Evolutionary conservation across 2,329 filamentous ascomycete genomes (phyloP).

Genomic region (Microdochium nivale): DNA sequence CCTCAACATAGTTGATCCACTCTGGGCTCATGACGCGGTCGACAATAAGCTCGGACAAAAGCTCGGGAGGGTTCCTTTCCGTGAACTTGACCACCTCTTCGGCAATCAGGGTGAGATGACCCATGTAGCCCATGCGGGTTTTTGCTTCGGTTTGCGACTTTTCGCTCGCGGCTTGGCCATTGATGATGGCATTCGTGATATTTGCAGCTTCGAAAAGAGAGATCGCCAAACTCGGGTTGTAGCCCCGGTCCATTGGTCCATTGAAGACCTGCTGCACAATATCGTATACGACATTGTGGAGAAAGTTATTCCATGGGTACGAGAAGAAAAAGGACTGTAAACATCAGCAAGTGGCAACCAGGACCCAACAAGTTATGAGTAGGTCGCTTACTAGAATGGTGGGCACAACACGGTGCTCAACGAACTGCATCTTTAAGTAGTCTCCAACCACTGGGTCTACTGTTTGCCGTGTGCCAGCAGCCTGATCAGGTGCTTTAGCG

Average conservation of each 20-base stretch:
- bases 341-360: constrained; percentile 9
- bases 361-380: background rate
- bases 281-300: constrained; percentile 98
- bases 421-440: constrained; percentile 91
- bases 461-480: background rate
- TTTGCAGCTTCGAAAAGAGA: constrained; percentile 88
- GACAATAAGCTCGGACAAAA: constrained; percentile 74
- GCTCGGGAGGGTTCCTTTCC: constrained; percentile 82
- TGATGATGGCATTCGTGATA: constrained; percentile 84
- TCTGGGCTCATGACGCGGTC: constrained; percentile 82
- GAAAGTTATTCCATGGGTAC: constrained; percentile 98
- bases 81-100: constrained; percentile 99
- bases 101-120: constrained; percentile 90
- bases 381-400: constrained; percentile 71
- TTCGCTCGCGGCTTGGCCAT: constrained; percentile 81
- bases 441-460: constrained; percentile 78
- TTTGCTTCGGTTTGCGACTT: constrained; percentile 74
- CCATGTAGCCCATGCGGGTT: constrained; percentile 94
- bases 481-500: background rate
- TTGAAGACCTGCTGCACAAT: constrained; percentile 99
- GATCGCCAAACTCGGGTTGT: constrained; percentile 80
- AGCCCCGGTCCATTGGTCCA: constrained; percentile 92
- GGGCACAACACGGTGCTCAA: constrained; percentile 87
- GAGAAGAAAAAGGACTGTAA: constrained; percentile 89
- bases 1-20: constrained; percentile 93